phyloP scores from a whole-genome alignment of 352 stramenopile species.

The Phytophthora aleatoria region DNA sequence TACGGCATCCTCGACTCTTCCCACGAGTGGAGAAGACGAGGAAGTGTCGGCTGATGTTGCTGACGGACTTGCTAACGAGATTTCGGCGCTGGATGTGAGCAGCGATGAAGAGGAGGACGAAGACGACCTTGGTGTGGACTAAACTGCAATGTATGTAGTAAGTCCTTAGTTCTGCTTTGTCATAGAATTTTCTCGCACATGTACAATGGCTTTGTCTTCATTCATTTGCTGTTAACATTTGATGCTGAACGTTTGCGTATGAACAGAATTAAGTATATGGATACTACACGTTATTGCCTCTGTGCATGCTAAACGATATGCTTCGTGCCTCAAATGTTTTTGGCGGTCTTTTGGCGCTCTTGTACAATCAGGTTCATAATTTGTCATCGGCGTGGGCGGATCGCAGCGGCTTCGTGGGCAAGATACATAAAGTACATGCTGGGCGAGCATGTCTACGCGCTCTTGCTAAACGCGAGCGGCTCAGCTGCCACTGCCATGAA shows the following conservation, averaged over 20 bases:
- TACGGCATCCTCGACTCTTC: constrained; percentile 39
- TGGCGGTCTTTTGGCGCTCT: constrained; percentile 21
- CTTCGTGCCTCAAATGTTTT: constrained; percentile 15
- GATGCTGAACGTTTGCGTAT: background rate
- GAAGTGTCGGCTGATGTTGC: constrained; percentile 72
- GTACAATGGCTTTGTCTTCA: constrained; percentile 6
- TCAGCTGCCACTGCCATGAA: constrained; percentile 78
- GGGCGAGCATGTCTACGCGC: constrained; percentile 19
- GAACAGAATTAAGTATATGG: constrained; percentile 42
- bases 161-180: background rate
- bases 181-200: constrained; percentile 23
- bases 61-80: constrained; percentile 68
- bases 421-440: constrained; percentile 33
- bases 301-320: constrained; percentile 19
- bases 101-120: constrained; percentile 80
- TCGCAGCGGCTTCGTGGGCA: constrained; percentile 25
- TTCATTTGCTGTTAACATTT: constrained; percentile 4
- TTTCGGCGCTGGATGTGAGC: constrained; percentile 79
- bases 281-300: constrained; percentile 32
- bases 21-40: constrained; percentile 56
- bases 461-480: constrained; percentile 56
- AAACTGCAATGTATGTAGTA: constrained; percentile 11
- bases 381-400: constrained; percentile 19
- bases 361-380: constrained; percentile 47
- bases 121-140: constrained; percentile 54